A percentile compares a stretch with the other conserved stretches of the same genome.
phyloP scores from a whole-genome alignment of 495 filamentous ascomycete species.

The Trichocladium antarcticum region DNA sequence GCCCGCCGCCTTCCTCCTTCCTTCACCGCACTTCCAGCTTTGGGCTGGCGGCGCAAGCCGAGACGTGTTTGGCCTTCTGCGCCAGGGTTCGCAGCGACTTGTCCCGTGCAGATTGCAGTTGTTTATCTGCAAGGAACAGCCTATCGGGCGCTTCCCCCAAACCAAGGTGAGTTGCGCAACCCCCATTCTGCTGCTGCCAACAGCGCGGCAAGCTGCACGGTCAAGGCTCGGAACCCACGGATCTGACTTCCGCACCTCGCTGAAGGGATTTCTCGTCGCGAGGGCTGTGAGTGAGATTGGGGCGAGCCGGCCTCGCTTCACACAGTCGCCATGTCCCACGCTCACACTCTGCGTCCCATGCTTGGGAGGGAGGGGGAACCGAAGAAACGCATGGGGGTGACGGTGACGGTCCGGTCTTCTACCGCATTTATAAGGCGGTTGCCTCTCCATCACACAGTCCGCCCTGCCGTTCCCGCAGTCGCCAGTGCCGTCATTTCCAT shows the following conservation, averaged over 20 bases:
- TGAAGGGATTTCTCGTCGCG: no score
- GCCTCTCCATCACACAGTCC: background rate
- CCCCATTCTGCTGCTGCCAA: background rate
- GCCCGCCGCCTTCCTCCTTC: constrained; percentile 1
- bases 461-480: background rate
- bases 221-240: background rate
- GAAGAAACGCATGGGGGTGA: no score
- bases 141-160: no score
- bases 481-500: no score
- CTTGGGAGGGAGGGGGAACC: no score
- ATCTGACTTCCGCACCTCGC: background rate
- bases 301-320: constrained; percentile 1
- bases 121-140: no score
- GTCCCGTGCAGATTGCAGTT: no score
- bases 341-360: no score
- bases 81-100: no score
- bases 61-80: no score
- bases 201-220: no score
- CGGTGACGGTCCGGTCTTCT: no score
- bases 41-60: constrained; percentile 7
- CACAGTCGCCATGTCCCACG: background rate
- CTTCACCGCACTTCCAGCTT: constrained; percentile 14
- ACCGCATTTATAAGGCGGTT: constrained; percentile 5
- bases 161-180: background rate
- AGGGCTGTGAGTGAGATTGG: background rate